Conservation (phyloP, 108 stramenopile species). For the Skeletonema costatum region DNA sequence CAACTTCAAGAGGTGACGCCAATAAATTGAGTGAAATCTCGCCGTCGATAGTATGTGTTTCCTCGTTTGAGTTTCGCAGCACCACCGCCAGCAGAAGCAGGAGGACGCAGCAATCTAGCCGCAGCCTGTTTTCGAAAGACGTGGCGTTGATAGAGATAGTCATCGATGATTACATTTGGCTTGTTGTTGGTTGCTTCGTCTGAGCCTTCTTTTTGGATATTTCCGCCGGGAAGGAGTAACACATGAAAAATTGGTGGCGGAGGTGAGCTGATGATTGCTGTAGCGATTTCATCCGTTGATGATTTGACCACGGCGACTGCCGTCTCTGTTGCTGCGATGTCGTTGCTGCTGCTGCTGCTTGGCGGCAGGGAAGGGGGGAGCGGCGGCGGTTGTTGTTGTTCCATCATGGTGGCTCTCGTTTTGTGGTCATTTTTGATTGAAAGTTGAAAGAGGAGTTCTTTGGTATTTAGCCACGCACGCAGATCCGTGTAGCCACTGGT, state of each 20-base stretch:
- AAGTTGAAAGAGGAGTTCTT: no score
- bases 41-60: background rate
- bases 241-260: slow-evolving; percentile 17
- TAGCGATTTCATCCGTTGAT: background rate
- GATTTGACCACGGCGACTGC: background rate
- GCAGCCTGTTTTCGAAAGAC: slow-evolving; percentile 29
- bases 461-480: no score
- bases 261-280: background rate
- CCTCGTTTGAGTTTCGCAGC: background rate
- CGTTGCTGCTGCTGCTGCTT: background rate
- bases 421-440: background rate
- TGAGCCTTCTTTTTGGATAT: slow-evolving; percentile 4
- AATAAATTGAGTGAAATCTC: background rate
- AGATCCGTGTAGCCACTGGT: no score
- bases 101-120: background rate
- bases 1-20: slow-evolving; percentile 34
- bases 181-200: background rate
- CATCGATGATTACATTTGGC: slow-evolving; percentile 2
- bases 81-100: no score
- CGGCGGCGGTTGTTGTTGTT: background rate
- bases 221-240: slow-evolving; percentile 24
- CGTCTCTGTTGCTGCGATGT: background rate
- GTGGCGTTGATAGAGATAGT: slow-evolving; percentile 25
- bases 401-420: background rate
- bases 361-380: background rate